Conservation (phyloP, 768 basidiomycete genomes). For the Lentinus brumalis region DNA sequence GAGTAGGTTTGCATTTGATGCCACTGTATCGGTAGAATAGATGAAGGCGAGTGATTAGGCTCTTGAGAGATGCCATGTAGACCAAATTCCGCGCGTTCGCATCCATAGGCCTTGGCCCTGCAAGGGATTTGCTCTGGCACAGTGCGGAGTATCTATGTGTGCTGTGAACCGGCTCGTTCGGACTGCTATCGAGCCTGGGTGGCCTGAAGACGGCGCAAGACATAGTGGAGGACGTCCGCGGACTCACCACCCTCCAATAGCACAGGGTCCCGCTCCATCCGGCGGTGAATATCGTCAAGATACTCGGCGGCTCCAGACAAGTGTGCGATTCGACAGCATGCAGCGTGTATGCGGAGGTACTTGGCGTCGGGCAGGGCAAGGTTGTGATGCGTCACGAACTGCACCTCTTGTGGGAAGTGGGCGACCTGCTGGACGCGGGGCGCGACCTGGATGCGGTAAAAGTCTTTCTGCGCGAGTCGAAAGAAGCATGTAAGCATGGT, state of each 20-base stretch:
- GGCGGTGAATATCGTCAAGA: neutral
- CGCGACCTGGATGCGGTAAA: neutral
- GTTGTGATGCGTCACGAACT: neutral
- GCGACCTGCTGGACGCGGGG: neutral
- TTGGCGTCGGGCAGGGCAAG: neutral
- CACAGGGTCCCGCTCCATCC: neutral
- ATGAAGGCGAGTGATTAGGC: too few species aligned
- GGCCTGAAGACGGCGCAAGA: too few species aligned
- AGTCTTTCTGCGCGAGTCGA: neutral
- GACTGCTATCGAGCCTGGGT: too few species aligned
- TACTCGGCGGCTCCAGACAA: slow-evolving; percentile 2
- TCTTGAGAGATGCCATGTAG: neutral
- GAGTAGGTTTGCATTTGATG: neutral
- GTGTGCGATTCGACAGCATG: slow-evolving; percentile 1
- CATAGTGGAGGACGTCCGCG: neutral
- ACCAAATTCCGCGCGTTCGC: too few species aligned
- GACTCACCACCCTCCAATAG: neutral
- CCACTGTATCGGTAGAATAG: neutral
- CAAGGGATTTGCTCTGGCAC: too few species aligned
- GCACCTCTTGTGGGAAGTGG: neutral
- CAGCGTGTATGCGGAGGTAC: slow-evolving; percentile 2
- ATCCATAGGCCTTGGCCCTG: neutral
- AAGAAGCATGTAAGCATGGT: too few species aligned
- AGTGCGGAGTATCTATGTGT: too few species aligned
- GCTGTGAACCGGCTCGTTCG: too few species aligned